Percentiles rank a stretch among this genome's conserved stretches.
Evolutionary conservation across 2,329 filamentous ascomycete genomes (phyloP).

Genomic region (Fusarium hostae): DNA sequence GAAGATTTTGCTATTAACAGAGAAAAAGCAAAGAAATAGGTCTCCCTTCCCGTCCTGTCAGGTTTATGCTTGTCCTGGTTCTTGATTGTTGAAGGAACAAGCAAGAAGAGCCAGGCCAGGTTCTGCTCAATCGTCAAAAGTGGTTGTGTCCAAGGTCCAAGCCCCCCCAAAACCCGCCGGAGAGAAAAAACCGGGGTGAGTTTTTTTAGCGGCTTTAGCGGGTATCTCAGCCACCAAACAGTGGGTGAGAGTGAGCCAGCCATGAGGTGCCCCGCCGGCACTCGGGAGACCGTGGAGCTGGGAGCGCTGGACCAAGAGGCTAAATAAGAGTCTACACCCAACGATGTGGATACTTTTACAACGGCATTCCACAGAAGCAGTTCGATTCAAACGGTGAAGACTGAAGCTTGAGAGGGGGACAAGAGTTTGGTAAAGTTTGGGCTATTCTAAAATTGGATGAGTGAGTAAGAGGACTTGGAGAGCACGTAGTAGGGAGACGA

Average conservation of each 20-base stretch:
- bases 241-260: slow-evolving; percentile 3
- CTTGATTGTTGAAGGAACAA: neutral
- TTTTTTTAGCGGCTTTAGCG: slow-evolving; percentile 30
- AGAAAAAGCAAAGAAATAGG: slow-evolving; percentile 1
- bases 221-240: slow-evolving; percentile 32
- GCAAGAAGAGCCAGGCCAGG: slow-evolving; percentile 1
- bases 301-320: slow-evolving; percentile 11
- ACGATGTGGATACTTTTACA: slow-evolving; percentile 12
- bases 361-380: slow-evolving; percentile 20
- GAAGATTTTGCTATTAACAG: neutral
- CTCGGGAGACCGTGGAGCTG: slow-evolving; percentile 8
- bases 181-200: slow-evolving; percentile 21
- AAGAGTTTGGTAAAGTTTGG: slow-evolving; percentile 1
- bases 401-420: neutral
- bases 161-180: neutral
- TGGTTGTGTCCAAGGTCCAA: slow-evolving; percentile 23
- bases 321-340: slow-evolving; percentile 14
- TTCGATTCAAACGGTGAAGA: slow-evolving; percentile 27
- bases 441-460: neutral
- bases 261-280: slow-evolving; percentile 17
- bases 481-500: neutral
- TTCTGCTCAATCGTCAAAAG: slow-evolving; percentile 9
- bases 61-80: neutral
- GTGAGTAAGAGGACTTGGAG: neutral
- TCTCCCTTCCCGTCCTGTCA: neutral